Evolutionary conservation across 192 early-diverging fungal genomes (phyloP), one percentile per base, ranked within the genome.

Genomic region (Backusella macrospora): DNA sequence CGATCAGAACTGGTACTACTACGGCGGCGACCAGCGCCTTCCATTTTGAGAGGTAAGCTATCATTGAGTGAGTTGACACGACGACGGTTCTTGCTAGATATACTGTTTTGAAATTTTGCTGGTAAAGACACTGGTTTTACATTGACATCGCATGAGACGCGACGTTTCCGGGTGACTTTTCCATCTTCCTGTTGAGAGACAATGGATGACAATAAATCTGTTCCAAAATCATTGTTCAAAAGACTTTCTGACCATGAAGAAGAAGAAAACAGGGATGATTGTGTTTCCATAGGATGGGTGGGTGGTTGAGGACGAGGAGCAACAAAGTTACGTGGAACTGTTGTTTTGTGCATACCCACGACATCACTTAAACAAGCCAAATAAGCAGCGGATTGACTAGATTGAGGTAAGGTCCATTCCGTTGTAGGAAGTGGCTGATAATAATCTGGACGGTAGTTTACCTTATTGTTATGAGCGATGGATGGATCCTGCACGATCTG

Each of bases 351-450:
- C 87, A 92, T 88, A n/a, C 90, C 91, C 12, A 94, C 92, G 14
- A 91, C 86, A 74, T 94, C 92, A 39, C 87, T 87, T 68, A 92
- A 77, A 75, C 92, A 94, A 14, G 92, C 89, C 62, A 92, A 63
- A 45, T 92, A 93, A 21, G 84, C 84, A 39, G 80, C 84, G 5
- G 78, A 73, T 34, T 76, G 72, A 6, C 78, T 63, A 12, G 75
- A 67, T 21, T 81, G 80, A 21, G 80, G 82, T 5, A 84, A 72
- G 18, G 67, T 40, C 73, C 73, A 75, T 42, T 74, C 64, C n/a
- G 46, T 16, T 21, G 13, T n/a, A 34, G 10, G 26, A 7, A 10
- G 38, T 34, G 16, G 18, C 21, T 34, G 49, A 46, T 34, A 48
- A 15, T 21, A 59, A 16, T 67, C 42, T 42, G 65, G 48, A 29